Evolutionary conservation across 371 early-diverging fungal species (phyloP).

Genomic region (Saksenaea oblongispora): DNA sequence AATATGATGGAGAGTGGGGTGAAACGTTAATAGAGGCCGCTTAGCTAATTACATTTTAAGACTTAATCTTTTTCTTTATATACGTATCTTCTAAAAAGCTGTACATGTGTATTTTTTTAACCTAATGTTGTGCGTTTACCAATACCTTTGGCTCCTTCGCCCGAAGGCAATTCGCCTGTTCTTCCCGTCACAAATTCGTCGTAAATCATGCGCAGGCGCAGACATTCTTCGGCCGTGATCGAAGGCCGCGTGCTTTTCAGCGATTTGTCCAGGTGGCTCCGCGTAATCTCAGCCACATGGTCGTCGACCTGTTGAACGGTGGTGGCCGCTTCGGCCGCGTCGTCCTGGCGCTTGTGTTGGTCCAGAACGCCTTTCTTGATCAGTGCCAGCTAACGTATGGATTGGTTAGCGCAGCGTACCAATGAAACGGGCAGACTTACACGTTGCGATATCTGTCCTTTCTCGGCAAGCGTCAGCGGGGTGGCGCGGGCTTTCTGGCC

Average conservation of each 20-base stretch:
- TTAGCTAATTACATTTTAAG: background rate
- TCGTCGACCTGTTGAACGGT: slow-evolving; percentile 14
- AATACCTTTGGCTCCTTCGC: slow-evolving; percentile 67
- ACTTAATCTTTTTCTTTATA: background rate
- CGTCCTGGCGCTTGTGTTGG: slow-evolving; percentile 11
- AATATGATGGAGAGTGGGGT: slow-evolving; percentile 11
- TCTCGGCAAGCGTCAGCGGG: slow-evolving; percentile 62
- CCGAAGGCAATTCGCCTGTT: slow-evolving; percentile 67
- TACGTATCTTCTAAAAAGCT: no score
- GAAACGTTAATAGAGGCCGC: background rate
- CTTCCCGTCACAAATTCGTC: slow-evolving; percentile 70
- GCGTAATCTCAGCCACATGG: slow-evolving; percentile 48
- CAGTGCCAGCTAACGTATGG: slow-evolving; percentile 43
- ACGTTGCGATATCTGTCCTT: slow-evolving; percentile 58
- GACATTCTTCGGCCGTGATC: slow-evolving; percentile 62
- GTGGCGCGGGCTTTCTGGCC: slow-evolving; percentile 20
- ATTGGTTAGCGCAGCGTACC: no score
- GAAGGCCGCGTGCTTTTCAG: slow-evolving; percentile 64
- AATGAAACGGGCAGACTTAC: slow-evolving; percentile 41
- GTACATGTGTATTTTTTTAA: slow-evolving; percentile 15
- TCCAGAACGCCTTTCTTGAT: slow-evolving; percentile 48
- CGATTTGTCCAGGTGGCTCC: slow-evolving; percentile 59
- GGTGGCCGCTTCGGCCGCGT: slow-evolving; percentile 4
- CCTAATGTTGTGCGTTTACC: slow-evolving; percentile 68
- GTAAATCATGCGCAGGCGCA: slow-evolving; percentile 60